Base-by-base conservation (phyloP, 768 basidiomycete genomes). In the Trametes cingulata region DNA sequence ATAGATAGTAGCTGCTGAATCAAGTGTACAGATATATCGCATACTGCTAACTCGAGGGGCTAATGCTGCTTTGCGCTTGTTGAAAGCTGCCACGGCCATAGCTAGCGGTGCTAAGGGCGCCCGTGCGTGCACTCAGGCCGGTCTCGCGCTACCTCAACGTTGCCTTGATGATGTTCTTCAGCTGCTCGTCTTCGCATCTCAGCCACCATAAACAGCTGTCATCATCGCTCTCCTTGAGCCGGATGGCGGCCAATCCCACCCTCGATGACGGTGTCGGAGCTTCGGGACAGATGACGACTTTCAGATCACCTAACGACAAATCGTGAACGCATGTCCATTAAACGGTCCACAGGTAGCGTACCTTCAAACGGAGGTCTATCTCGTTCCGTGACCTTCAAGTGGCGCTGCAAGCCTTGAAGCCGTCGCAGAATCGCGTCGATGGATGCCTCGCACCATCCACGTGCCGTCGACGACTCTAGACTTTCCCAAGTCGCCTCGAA, bases 191-290 rank as follows among this genome's bases (percentile, higher is more conserved):
- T 12, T 73, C 76, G 66, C 84, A 82, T 27, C 87, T 84, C 60
- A 90, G 53, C 49, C 85, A 81, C 88, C 90, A 91, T 46, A 91
- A 69, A 67, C 87, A 89, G 27, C 87, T 81, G 33, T 86, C 85
- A 40, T 89, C 90, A 5, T 88, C 66, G 19, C 80, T 80, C 62
- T 84, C 84, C 50, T 78, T 81, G 47, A 91, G 71, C 35, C 87
- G 82, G 33, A 90, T 69, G 13, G 77, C 76, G 6, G 80, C 82
- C 9, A 66, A 46, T 1, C 64, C 66, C 13, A 47, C 40, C 24
- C 42, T 58, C 9, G 27, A 39, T 15, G 46, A 3, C 39, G 42
- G 1, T 45, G 56, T 45, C 17, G 40, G n/a, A 8, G 25, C 20
- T 29, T 70, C 69, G 24, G 70, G 63, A 25, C 72, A 70, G 20